phyloP scores from a whole-genome alignment of 495 filamentous ascomycete species.

The Entonaema liquescens region DNA sequence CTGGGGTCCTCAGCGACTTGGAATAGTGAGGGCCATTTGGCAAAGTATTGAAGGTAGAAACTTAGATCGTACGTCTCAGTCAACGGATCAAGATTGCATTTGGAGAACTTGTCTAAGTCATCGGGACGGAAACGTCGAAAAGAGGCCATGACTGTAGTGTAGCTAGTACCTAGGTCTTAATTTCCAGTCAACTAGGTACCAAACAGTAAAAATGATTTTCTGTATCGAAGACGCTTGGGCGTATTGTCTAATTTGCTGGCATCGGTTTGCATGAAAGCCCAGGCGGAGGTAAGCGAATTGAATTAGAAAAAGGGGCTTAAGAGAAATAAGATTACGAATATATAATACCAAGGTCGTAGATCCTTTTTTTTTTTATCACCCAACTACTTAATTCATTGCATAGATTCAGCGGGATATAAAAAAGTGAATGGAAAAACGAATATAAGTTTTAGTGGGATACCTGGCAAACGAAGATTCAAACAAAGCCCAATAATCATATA shows the following conservation, averaged over 20 bases:
- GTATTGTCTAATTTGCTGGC: constrained; percentile 3
- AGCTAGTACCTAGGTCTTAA: too few species aligned
- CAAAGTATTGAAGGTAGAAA: constrained; percentile 95
- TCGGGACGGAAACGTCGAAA: constrained; percentile 57
- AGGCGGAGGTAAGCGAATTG: background rate
- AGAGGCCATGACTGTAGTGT: constrained; percentile 49
- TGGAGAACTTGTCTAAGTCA: constrained; percentile 68
- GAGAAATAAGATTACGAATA: constrained; percentile 1
- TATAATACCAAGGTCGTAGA: background rate
- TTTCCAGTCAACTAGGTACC: background rate
- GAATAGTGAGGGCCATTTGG: constrained; percentile 93
- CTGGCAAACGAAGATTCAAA: too few species aligned
- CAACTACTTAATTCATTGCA: background rate
- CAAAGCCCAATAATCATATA: too few species aligned
- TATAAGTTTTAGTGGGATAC: too few species aligned
- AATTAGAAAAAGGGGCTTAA: background rate
- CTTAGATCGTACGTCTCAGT: constrained; percentile 95
- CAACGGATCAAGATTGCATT: constrained; percentile 90
- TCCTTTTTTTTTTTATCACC: background rate
- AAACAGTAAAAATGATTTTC: background rate
- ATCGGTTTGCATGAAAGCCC: constrained; percentile 1
- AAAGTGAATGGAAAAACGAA: background rate
- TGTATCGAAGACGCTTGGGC: background rate
- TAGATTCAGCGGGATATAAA: background rate
- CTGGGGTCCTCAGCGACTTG: constrained; percentile 81